These are phyloP conservation scores for Lactarius sp. DNA, from an alignment of 768 basidiomycete genomes.

Conservation along the genomic window DNA sequence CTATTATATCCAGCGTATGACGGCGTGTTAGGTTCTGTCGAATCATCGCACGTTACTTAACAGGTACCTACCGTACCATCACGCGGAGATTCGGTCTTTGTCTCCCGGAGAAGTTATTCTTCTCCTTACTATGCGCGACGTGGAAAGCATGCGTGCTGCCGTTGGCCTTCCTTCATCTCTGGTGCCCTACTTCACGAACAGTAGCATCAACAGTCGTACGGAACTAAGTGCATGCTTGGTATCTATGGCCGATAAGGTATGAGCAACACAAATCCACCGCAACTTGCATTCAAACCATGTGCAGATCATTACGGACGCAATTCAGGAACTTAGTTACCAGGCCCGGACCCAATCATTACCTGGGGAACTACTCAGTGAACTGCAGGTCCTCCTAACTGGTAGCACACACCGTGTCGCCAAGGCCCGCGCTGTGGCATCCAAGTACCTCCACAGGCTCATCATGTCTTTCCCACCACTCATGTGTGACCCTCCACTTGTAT, in stretches of 20 bases:
- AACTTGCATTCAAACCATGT: neutral
- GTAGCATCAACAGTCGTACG: constrained; percentile 68
- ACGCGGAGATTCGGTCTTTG: constrained; percentile 66
- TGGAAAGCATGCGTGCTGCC: constrained; percentile 82
- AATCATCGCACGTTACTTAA: constrained; percentile 63
- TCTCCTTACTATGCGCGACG: constrained; percentile 76
- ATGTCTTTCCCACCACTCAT: constrained; percentile 91
- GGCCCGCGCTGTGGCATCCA: constrained; percentile 75
- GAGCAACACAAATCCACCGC: constrained; percentile 1
- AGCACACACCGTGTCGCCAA: constrained; percentile 81
- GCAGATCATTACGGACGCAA: constrained; percentile 76
- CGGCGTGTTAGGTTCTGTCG: constrained; percentile 51
- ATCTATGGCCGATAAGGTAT: constrained; percentile 78
- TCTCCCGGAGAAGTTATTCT: constrained; percentile 83
- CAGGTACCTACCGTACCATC: constrained; percentile 58
- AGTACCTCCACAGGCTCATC: constrained; percentile 80
- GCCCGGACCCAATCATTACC: constrained; percentile 81
- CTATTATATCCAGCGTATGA: neutral
- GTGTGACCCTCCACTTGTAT: constrained; percentile 85
- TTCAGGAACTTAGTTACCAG: constrained; percentile 63
- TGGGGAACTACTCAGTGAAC: constrained; percentile 58
- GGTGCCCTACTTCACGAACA: constrained; percentile 83
- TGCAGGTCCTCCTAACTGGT: constrained; percentile 66
- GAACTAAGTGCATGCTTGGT: constrained; percentile 76
- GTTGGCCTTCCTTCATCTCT: constrained; percentile 76